Evolutionary conservation across 2,329 filamentous ascomycete species (phyloP).

Genomic region (Alternaria viburni): DNA sequence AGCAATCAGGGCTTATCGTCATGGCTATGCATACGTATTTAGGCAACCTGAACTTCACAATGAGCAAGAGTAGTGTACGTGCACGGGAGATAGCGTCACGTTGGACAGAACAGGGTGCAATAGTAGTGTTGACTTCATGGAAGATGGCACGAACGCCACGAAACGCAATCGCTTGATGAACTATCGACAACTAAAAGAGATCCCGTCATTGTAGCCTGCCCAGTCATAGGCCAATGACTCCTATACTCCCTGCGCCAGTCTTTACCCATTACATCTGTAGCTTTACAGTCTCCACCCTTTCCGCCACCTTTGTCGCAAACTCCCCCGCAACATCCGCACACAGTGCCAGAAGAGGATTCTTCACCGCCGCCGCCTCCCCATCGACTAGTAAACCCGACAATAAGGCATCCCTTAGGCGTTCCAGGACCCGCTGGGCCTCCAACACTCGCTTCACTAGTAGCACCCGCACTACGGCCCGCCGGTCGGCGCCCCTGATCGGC

Average conservation of each 20-base stretch:
- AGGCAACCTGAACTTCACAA: neutral
- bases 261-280: conserved; percentile 3
- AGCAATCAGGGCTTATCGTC: neutral
- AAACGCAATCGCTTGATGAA: neutral
- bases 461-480: conserved; percentile 5
- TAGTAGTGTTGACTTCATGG: neutral
- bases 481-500: conserved; percentile 6
- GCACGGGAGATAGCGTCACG: neutral
- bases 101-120: neutral
- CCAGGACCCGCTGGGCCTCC: conserved; percentile 4
- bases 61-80: neutral
- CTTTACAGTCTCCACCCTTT: conserved; percentile 1
- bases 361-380: neutral
- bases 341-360: conserved; percentile 1
- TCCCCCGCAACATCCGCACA: conserved; percentile 4
- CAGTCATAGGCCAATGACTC: neutral
- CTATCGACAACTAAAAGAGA: neutral
- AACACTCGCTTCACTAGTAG: conserved; percentile 8
- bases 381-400: neutral
- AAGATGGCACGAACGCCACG: neutral
- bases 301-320: conserved; percentile 4
- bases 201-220: neutral
- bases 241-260: neutral
- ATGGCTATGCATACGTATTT: neutral
- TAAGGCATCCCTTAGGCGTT: conserved; percentile 1